Base-by-base conservation (phyloP, 73 alveolate genomes). In the Paramecium sonneborni region DNA sequence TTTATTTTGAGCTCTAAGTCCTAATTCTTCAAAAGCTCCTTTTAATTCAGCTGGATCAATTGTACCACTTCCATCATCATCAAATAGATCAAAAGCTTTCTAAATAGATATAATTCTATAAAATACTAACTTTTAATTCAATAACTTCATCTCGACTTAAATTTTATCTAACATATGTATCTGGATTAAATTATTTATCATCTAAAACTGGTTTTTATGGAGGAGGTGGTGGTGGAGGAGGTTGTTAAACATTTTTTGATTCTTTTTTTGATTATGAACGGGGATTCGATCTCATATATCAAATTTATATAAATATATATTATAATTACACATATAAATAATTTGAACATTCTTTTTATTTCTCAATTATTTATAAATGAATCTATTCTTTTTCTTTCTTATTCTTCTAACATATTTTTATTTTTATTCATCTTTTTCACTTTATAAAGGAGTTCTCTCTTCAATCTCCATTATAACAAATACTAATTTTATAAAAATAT, bases 61-160 rank as follows among this genome's bases (percentile, higher is more conserved):
- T 46, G 96, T 95, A 3, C 99, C 99, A 85, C 97, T 90, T 24
- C 97, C 98, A 76, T 95, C 98, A 56, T 92, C 79, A 86, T 96
- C 99, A 89, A 97, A 96, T 87, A 97, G 92, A 92, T 97, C 98
- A 96, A 97, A 97, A 28, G 99, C 99, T 84, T 97, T 76, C 84
- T 62, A 62, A 62, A 62, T 62, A 57, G 85, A 68, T 20, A 35
- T 18, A 68, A 14, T 68, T 52, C 30, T 18, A 62, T 32, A 26
- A 41, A 62, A 23, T 26, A 32, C 1, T 62, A 30, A 62, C 84
- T 44, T 62, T 62, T 3, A 62, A 26, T 62, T 62, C 84, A 62
- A 62, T 62, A 26, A 62, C 84, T 62, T 62, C 84, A 26, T 62
- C 84, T 62, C 84, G 6, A 26, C 44, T 62, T 32, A 62, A 62